Evolutionary conservation across 2,329 filamentous ascomycete genomes (phyloP).

Genomic region (Ascochyta lentis): DNA sequence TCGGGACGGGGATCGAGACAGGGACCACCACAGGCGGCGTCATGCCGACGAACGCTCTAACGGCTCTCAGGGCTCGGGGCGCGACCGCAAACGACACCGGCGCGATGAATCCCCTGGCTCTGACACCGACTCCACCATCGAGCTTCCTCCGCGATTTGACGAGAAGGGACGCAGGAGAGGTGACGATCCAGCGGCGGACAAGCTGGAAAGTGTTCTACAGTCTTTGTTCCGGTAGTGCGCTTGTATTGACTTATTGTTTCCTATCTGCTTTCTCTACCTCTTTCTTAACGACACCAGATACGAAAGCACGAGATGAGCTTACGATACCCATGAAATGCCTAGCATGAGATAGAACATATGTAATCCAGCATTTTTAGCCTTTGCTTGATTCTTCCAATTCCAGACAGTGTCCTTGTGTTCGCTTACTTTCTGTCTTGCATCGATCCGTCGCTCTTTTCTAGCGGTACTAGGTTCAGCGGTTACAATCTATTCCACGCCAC

Average conservation of each 20-base stretch:
- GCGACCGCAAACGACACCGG: conserved; percentile 25
- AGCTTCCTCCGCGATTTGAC: conserved; percentile 47
- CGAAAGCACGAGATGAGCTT: conserved; percentile 3
- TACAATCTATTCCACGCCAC: too few relatives aligned
- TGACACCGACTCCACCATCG: conserved; percentile 42
- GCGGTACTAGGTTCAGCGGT: too few relatives aligned
- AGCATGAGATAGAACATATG: conserved; percentile 10
- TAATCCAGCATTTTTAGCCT: background rate
- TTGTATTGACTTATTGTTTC: background rate
- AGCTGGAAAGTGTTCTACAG: conserved; percentile 43
- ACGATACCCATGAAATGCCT: conserved; percentile 13
- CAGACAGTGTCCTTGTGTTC: too few relatives aligned
- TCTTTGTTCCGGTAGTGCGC: conserved; percentile 36
- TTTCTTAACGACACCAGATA: conserved; percentile 4
- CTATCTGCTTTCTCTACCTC: background rate
- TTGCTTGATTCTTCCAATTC: background rate
- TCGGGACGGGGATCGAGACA: conserved; percentile 18
- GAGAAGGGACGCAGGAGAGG: conserved; percentile 35
- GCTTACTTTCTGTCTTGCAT: too few relatives aligned
- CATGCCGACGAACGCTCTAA: conserved; percentile 23
- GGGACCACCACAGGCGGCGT: conserved; percentile 6
- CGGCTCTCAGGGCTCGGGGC: conserved; percentile 23
- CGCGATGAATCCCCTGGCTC: conserved; percentile 38
- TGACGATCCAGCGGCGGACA: conserved; percentile 45
- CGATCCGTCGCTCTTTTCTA: too few relatives aligned